phyloP scores from a whole-genome alignment of 2,329 filamentous ascomycete species.

The Botrytis porri region DNA sequence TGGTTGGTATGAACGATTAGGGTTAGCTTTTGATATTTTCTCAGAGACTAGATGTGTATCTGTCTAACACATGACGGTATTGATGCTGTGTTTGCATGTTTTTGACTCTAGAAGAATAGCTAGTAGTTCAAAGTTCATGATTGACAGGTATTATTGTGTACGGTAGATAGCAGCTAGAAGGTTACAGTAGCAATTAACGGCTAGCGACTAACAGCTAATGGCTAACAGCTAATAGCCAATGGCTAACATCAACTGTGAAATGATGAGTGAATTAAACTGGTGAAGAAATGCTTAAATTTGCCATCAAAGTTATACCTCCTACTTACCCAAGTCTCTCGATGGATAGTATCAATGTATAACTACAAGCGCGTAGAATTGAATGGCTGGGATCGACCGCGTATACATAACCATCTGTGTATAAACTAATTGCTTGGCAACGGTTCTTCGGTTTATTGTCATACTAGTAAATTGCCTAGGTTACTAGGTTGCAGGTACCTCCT shows the following conservation, averaged over 20 bases:
- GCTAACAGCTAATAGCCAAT: neutral
- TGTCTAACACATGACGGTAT: neutral
- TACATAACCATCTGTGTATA: neutral
- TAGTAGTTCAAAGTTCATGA: neutral
- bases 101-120: neutral
- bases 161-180: neutral
- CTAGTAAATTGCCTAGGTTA: neutral
- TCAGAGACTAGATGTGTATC: neutral
- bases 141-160: neutral
- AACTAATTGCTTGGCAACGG: constrained; percentile 13
- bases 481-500: neutral
- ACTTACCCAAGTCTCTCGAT: no score
- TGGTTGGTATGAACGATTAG: neutral
- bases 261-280: neutral
- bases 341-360: neutral
- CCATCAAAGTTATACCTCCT: no score
- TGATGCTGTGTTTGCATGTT: neutral
- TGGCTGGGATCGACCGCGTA: constrained; percentile 6
- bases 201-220: no score
- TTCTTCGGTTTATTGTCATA: neutral
- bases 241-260: neutral
- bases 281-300: neutral
- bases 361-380: neutral
- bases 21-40: neutral
- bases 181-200: neutral